Percentiles rank a stretch among this genome's conserved stretches.
These are phyloP conservation scores for Rutstroemia sp. DNA, from an alignment of 2,329 filamentous ascomycete genomes.

Conservation along the genomic window DNA sequence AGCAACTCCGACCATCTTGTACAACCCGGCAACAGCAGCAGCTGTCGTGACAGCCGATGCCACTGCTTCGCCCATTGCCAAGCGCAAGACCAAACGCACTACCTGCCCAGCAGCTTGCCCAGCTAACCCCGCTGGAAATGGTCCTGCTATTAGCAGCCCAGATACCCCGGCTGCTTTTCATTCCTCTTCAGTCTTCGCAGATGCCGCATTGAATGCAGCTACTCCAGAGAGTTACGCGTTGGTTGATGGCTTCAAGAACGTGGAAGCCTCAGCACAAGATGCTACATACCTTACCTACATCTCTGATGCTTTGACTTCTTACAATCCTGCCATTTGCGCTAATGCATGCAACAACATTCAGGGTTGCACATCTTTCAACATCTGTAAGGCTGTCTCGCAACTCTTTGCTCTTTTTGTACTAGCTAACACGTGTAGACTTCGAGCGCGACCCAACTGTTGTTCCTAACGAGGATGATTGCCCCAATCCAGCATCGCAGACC, in stretches of 20 bases:
- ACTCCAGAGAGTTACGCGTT: background rate
- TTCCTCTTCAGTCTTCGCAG: background rate
- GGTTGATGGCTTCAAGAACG: slow-evolving; percentile 1
- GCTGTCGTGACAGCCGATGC: background rate
- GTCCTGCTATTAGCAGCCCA: background rate
- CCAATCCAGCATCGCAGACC: slow-evolving; percentile 5
- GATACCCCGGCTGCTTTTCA: slow-evolving; percentile 1
- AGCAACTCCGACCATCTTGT: background rate
- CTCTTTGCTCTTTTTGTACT: background rate
- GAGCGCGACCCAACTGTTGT: slow-evolving; percentile 4
- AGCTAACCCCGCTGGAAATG: slow-evolving; percentile 1
- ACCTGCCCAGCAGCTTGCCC: background rate
- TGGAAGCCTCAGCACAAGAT: background rate
- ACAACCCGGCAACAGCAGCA: slow-evolving; percentile 2
- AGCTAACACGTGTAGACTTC: background rate
- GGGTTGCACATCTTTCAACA: slow-evolving; percentile 7
- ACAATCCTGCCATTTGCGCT: slow-evolving; percentile 7
- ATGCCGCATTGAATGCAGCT: background rate
- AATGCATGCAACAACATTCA: slow-evolving; percentile 7
- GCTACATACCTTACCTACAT: slow-evolving; percentile 8
- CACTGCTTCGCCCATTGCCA: background rate
- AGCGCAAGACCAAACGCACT: background rate
- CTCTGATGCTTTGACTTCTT: slow-evolving; percentile 5
- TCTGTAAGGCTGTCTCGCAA: background rate
- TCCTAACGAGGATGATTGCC: slow-evolving; percentile 1